Evolutionary conservation across 2,329 filamentous ascomycete genomes (phyloP).

Genomic region (Trichophyton mentagrophytes): DNA sequence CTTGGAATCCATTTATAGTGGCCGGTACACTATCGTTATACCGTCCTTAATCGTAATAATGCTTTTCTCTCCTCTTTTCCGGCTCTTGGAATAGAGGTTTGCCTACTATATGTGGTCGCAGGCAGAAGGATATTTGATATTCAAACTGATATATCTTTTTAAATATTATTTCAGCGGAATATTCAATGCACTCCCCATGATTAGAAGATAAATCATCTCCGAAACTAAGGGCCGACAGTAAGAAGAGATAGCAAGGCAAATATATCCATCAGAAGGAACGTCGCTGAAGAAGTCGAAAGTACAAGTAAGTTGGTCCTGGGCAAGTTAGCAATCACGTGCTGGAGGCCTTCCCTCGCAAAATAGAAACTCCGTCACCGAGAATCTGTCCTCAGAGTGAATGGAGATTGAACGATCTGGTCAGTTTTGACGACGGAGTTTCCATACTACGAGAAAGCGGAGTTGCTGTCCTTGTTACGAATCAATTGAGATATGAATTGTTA

Average conservation of each 20-base stretch:
- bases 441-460: background rate
- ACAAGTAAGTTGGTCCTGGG: background rate
- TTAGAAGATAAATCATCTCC: background rate
- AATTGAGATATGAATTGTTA: conserved; percentile 5
- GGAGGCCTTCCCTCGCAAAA: background rate
- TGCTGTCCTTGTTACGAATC: background rate
- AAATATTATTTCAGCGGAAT: background rate
- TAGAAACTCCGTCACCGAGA: background rate
- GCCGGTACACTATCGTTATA: too few species aligned
- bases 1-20: too few species aligned
- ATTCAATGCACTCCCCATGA: background rate
- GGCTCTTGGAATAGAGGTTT: background rate
- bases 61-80: background rate
- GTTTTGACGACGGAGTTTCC: background rate
- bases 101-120: background rate
- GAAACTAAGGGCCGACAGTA: background rate
- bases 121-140: background rate
- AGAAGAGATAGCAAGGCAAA: background rate
- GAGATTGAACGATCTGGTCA: background rate
- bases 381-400: background rate
- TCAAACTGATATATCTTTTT: background rate
- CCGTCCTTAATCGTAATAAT: too few species aligned
- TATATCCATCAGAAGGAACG: too few species aligned
- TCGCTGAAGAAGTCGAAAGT: background rate
- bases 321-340: background rate